Base-by-base conservation (phyloP, 306 rosid genomes). In the Trifolium pratense region DNA sequence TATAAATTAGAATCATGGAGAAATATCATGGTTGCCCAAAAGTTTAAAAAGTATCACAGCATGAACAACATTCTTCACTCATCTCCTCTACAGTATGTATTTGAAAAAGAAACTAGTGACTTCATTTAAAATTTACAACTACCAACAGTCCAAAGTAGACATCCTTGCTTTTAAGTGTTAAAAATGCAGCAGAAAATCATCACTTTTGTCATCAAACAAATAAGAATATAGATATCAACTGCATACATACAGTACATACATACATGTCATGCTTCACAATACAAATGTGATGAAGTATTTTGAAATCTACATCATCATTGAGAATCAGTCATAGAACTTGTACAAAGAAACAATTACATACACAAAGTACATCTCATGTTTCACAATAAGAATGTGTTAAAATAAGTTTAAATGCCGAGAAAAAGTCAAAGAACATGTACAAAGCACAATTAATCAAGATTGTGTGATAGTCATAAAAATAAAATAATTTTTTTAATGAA, bases 401-500 rank as follows among this genome's bases (percentile, higher is more conserved):
- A 63, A 68, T 59, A 26, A 56, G 2, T 39, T 9, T 23, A 75
- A 66, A 75, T n/a, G n/a, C n/a, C n/a, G n/a, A n/a, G n/a, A n/a
- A n/a, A n/a, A n/a, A n/a, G n/a, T n/a, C n/a, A n/a, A n/a, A n/a
- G n/a, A n/a, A n/a, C n/a, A n/a, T n/a, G n/a, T n/a, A n/a, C n/a
- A n/a, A n/a, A n/a, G n/a, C n/a, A n/a, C n/a, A 51, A 20, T 51
- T 18, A 59, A 51, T 16, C 56, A 53, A 42, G 77, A 71, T 55
- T 45, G 7, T 14, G 32, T 49, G 48, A 70, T 32, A 65, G 16
- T 11, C n/a, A n/a, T n/a, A n/a, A n/a, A n/a, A n/a, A n/a, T n/a
- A n/a, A n/a, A 53, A 45, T 76, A 62, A 51, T 56, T 34, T 26
- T 15, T 48, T 48, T 13, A 42, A 56, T 1, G 21, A 48, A 29